Percentiles rank a stretch among this genome's conserved stretches.
Conservation (phyloP, 2,329 filamentous ascomycete genomes). For the Ophiocordyceps camponoti-leonardi region DNA sequence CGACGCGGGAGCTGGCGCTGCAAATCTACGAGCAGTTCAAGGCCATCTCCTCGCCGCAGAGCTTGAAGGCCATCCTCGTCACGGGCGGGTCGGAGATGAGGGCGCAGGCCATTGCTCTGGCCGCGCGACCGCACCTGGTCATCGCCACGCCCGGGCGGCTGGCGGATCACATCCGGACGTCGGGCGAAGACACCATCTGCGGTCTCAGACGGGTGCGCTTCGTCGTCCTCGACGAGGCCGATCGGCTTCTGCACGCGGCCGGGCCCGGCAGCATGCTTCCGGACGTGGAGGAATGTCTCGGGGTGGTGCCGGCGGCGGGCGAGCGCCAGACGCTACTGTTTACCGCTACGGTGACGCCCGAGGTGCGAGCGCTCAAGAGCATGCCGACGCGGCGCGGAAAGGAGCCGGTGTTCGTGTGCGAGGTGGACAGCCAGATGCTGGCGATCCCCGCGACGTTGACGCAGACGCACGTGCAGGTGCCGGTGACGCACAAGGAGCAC, state of each 20-base stretch:
- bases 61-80: slow-evolving; percentile 73
- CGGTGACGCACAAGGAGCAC: slow-evolving; percentile 84
- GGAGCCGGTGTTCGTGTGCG: slow-evolving; percentile 71
- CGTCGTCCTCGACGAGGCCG: slow-evolving; percentile 91
- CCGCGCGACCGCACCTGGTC: slow-evolving; percentile 71
- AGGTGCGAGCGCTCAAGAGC: slow-evolving; percentile 74
- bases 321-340: slow-evolving; percentile 89
- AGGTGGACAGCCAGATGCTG: slow-evolving; percentile 60
- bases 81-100: slow-evolving; percentile 91
- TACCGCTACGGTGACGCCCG: slow-evolving; percentile 85
- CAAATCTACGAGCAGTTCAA: slow-evolving; percentile 96
- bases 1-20: slow-evolving; percentile 77
- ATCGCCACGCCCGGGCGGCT: slow-evolving; percentile 88
- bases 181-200: slow-evolving; percentile 76
- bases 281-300: slow-evolving; percentile 78
- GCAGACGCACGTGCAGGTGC: slow-evolving; percentile 76
- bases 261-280: slow-evolving; percentile 79
- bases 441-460: slow-evolving; percentile 66
- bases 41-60: slow-evolving; percentile 76
- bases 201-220: slow-evolving; percentile 65
- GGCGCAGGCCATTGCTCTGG: slow-evolving; percentile 68
- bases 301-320: slow-evolving; percentile 57
- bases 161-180: slow-evolving; percentile 83
- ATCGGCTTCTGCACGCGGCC: slow-evolving; percentile 62
- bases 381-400: slow-evolving; percentile 53